Conservation (phyloP, 2,329 filamentous ascomycete genomes). For the Neodidymelliopsis sp. region DNA sequence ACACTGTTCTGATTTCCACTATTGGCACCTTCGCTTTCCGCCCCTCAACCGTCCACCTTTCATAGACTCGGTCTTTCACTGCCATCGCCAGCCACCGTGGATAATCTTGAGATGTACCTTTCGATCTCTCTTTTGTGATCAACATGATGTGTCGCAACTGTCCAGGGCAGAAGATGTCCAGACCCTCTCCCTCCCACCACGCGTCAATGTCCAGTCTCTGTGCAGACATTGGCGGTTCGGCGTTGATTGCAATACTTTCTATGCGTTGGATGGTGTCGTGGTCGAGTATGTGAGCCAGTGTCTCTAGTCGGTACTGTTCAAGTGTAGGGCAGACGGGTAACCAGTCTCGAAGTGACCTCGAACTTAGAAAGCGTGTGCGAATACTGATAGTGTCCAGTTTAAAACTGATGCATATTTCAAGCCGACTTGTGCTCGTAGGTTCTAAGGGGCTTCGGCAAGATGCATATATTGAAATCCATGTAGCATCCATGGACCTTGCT, state of each 20-base stretch:
- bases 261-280: neutral
- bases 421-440: neutral
- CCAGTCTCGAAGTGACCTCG: neutral
- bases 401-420: slow-evolving; percentile 3
- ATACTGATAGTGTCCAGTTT: neutral
- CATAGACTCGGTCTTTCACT: no score
- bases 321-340: neutral
- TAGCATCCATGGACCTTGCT: slow-evolving; percentile 2
- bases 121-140: no score
- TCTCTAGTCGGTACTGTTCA: neutral
- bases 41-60: no score
- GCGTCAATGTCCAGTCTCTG: slow-evolving; percentile 1
- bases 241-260: neutral
- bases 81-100: no score
- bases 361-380: neutral
- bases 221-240: neutral
- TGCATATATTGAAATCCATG: slow-evolving; percentile 1
- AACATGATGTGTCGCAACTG: neutral
- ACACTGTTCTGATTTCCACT: no score
- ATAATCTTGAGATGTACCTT: no score
- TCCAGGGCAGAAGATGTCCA: slow-evolving; percentile 6
- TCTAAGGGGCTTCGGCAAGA: neutral
- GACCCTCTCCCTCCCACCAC: slow-evolving; percentile 15
- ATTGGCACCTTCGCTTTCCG: no score
- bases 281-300: neutral